These are phyloP conservation scores for Geum urbanum DNA, from an alignment of 306 rosid species.

Conservation along the genomic window DNA sequence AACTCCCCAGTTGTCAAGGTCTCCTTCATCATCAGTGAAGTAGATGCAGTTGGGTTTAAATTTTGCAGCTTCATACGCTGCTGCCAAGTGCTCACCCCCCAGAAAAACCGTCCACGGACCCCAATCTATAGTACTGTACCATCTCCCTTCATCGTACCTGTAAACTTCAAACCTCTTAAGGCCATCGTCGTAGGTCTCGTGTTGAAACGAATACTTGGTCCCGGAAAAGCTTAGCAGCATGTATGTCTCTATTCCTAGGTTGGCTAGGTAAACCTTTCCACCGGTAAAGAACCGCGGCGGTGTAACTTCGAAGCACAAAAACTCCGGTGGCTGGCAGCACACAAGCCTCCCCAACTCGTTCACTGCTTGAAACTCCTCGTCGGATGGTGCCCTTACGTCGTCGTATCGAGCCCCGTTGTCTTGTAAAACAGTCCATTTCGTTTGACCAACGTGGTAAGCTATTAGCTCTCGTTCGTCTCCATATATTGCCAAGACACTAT, in stretches of 20 bases:
- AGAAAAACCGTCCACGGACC: background rate
- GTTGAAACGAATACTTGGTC: background rate
- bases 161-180: constrained; percentile 11
- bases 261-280: background rate
- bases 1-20: background rate
- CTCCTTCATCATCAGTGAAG: constrained; percentile 7
- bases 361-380: background rate
- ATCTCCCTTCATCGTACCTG: background rate
- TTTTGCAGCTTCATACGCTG: background rate
- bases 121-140: background rate
- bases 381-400: background rate
- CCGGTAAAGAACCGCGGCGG: background rate
- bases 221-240: background rate
- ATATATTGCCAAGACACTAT: background rate
- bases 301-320: background rate
- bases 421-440: background rate
- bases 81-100: constrained; percentile 3
- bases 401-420: background rate
- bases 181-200: background rate
- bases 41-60: constrained; percentile 6
- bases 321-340: background rate
- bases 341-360: constrained; percentile 3
- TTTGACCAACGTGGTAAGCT: background rate
- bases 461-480: constrained; percentile 11
- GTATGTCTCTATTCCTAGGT: background rate